Percentiles rank a stretch among this genome's conserved stretches.
Conservation (phyloP, 176 grass and related monocot genomes). For the Oropetium thomaeum region DNA sequence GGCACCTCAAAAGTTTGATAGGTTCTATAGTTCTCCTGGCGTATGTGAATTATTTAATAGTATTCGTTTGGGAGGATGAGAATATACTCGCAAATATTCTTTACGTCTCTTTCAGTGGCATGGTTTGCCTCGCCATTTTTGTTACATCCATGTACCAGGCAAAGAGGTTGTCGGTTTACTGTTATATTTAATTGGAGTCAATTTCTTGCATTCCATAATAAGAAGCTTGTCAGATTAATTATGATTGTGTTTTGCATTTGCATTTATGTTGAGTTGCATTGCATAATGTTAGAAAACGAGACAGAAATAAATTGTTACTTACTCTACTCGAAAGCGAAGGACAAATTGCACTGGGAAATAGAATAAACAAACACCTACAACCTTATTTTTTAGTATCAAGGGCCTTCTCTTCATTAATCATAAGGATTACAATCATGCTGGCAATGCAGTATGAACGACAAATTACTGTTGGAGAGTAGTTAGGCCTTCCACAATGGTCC, state of each 20-base stretch:
- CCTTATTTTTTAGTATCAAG: too few relatives aligned
- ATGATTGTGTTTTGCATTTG: not conserved
- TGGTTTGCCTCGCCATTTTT: not conserved
- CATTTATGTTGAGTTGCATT: too few relatives aligned
- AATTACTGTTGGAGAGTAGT: too few relatives aligned
- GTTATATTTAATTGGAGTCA: not conserved
- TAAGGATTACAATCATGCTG: too few relatives aligned
- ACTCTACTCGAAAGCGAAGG: too few relatives aligned
- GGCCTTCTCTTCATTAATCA: too few relatives aligned
- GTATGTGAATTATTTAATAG: not conserved
- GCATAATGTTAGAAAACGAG: too few relatives aligned
- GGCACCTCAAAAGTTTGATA: constrained; percentile 15
- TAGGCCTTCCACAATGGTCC: too few relatives aligned
- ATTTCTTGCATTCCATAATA: not conserved
- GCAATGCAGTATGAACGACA: too few relatives aligned
- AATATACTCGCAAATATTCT: constrained; percentile 4
- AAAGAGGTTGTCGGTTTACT: not conserved
- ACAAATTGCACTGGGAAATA: too few relatives aligned
- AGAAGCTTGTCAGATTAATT: not conserved
- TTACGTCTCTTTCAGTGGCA: constrained; percentile 11
- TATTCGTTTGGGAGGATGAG: not conserved
- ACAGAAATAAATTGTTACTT: too few relatives aligned
- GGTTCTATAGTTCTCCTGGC: not conserved
- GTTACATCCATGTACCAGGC: not conserved
- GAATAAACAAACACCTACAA: too few relatives aligned